Conservation (phyloP, 495 filamentous ascomycete genomes). For the Jackrogersella minutella region DNA sequence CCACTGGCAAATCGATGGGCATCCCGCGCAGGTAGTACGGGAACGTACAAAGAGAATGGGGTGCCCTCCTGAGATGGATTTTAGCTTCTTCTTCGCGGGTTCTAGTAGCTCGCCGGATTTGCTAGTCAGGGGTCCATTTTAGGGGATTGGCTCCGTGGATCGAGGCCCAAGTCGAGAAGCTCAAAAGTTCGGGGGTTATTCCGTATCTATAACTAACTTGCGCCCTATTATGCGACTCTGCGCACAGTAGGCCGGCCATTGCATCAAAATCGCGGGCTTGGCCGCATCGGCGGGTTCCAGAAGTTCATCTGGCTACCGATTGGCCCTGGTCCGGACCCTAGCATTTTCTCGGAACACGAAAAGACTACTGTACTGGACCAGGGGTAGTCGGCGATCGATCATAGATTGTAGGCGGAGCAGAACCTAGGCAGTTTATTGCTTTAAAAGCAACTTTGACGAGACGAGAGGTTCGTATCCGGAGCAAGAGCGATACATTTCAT, state of each 20-base stretch:
- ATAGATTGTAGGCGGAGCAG: slow-evolving; percentile 26
- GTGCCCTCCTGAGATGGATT: slow-evolving; percentile 8
- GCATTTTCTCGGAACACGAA: slow-evolving; percentile 21
- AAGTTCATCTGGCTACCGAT: slow-evolving; percentile 38
- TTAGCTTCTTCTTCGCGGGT: slow-evolving; percentile 41
- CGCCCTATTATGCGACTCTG: slow-evolving; percentile 36
- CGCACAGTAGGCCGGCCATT: slow-evolving; percentile 28
- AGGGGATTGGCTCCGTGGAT: slow-evolving; percentile 30
- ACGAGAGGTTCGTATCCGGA: slow-evolving; percentile 34
- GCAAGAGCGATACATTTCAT: background rate
- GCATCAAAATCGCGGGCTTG: slow-evolving; percentile 36
- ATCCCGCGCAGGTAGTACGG: slow-evolving; percentile 29
- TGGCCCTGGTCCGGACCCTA: slow-evolving; percentile 26
- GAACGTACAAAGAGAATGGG: slow-evolving; percentile 25
- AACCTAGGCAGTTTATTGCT: slow-evolving; percentile 1
- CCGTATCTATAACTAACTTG: slow-evolving; percentile 33
- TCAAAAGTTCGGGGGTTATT: slow-evolving; percentile 31
- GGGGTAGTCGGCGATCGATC: slow-evolving; percentile 37
- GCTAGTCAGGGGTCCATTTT: slow-evolving; percentile 35
- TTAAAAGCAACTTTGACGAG: slow-evolving; percentile 19
- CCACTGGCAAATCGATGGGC: slow-evolving; percentile 3
- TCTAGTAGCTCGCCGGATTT: slow-evolving; percentile 39
- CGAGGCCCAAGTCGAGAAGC: slow-evolving; percentile 20
- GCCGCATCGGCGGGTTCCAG: slow-evolving; percentile 43
- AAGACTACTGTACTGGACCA: slow-evolving; percentile 30